Percentiles rank a stretch among this genome's conserved stretches.
Evolutionary conservation across 1,284 basidiomycete genomes (phyloP).

Genomic region (Marasmius sp.): DNA sequence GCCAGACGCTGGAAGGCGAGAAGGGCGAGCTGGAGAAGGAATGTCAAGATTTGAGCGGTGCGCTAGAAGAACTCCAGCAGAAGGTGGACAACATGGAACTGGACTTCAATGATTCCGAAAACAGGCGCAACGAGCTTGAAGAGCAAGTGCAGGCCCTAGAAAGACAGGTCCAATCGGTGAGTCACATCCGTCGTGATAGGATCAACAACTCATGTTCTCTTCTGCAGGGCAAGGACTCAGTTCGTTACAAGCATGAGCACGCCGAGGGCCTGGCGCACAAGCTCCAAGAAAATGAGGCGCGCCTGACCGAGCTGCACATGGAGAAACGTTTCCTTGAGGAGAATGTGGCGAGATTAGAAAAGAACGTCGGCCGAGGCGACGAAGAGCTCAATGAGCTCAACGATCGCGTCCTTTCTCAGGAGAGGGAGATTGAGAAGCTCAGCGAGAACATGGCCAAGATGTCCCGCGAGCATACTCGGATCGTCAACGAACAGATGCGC

Average conservation of each 20-base stretch:
- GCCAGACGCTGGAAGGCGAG: conserved; percentile 42
- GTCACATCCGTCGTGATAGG: conserved; percentile 10
- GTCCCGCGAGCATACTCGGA: conserved; percentile 53
- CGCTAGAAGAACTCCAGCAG: conserved; percentile 41
- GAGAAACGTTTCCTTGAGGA: conserved; percentile 57
- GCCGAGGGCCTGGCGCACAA: conserved; percentile 45
- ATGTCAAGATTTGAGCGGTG: conserved; percentile 37
- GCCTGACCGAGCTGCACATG: conserved; percentile 51
- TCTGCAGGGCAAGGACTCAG: conserved; percentile 49
- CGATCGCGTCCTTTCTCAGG: conserved; percentile 38
- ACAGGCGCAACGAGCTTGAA: conserved; percentile 53
- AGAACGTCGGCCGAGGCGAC: conserved; percentile 52
- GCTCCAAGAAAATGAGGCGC: conserved; percentile 57
- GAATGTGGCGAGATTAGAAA: conserved; percentile 53
- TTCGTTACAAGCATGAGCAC: conserved; percentile 47
- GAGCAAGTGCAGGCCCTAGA: conserved; percentile 48
- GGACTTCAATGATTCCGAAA: conserved; percentile 57
- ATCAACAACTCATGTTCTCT: conserved; percentile 7
- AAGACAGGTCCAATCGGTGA: conserved; percentile 53
- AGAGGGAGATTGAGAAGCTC: conserved; percentile 49
- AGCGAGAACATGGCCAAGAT: conserved; percentile 53
- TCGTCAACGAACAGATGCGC: conserved; percentile 50
- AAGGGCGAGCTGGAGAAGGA: conserved; percentile 40
- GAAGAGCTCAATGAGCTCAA: conserved; percentile 43
- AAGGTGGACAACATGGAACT: conserved; percentile 49